Base-by-base conservation (phyloP, 306 rosid genomes). In the Arachis hypogaea region DNA sequence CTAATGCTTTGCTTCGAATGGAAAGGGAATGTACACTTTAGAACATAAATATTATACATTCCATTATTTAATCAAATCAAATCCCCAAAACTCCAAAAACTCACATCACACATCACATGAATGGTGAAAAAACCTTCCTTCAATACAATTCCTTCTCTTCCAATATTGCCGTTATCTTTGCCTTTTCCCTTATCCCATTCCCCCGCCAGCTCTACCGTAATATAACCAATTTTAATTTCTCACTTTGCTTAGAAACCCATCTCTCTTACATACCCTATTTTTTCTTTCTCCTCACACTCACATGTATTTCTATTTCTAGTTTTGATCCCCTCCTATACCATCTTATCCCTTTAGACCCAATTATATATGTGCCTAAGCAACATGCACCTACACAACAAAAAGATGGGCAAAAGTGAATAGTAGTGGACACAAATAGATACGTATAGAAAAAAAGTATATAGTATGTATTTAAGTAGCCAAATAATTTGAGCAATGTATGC, bases 1-100 rank as follows among this genome's bases (percentile, higher is more conserved):
- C 52, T 52, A 77, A 81, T 36, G 80, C 87, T 88, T 86, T 78
- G 83, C 90, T 88, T 88, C 80, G 73, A 82, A 84, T 75, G 81
- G 84, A 88, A 88, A 82, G 82, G 47, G 67, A 66, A 59, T 16
- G 55, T 18, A 30, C 22, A 57, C 22, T 44, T 49, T 2, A 29
- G 42, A 68, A 30, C 11, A 5, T 1, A 61, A n/a, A 22, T 74
- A 40, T 60, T 71, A 10, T 57, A 41, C 42, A 59, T 44, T 22
- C 28, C 28, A 22, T 22, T 22, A 22, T 22, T 66, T 72, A 54
- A 76, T 59, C 50, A 69, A 30, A 44, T 30, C 41, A 66, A 59
- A 40, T 30, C 42, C 4, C 16, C 45, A 73, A 70, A 74, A 33
- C 38, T 33, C 38, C 38, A 33, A 33, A 33, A 33, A 74, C 47